These are phyloP conservation scores for Pilaira anomala DNA, from an alignment of 192 early-diverging fungal genomes.

Conservation along the genomic window DNA sequence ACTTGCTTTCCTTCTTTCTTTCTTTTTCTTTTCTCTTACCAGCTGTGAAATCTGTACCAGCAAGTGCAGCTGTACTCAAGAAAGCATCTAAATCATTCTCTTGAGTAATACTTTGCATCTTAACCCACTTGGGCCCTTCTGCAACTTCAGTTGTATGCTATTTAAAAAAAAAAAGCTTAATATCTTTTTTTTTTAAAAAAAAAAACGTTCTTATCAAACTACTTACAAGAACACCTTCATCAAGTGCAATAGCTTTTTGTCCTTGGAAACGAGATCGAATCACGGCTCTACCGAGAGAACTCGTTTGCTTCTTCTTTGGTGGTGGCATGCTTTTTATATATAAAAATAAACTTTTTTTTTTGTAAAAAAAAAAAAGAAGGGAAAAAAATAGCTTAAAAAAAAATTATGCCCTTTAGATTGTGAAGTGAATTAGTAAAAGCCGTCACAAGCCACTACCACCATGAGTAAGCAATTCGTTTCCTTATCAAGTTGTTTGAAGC, in stretches of 20 bases:
- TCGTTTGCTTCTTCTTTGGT: slow-evolving; percentile 31
- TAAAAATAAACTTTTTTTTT: neutral
- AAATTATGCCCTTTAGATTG: neutral
- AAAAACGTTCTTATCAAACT: neutral
- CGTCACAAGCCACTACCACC: slow-evolving; percentile 7
- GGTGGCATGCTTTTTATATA: slow-evolving; percentile 21
- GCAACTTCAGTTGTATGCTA: slow-evolving; percentile 84
- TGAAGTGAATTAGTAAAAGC: slow-evolving; percentile 10
- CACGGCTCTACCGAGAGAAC: slow-evolving; percentile 35
- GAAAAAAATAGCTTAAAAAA: neutral
- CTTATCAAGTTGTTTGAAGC: too few relatives aligned
- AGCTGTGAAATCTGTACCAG: slow-evolving; percentile 91
- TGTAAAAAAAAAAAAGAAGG: neutral
- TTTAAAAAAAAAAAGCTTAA: neutral
- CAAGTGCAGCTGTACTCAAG: slow-evolving; percentile 89
- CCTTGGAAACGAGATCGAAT: slow-evolving; percentile 38
- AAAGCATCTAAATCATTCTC: slow-evolving; percentile 97
- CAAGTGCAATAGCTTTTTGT: slow-evolving; percentile 36
- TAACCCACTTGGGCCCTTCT: slow-evolving; percentile 80
- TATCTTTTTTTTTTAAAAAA: too few relatives aligned
- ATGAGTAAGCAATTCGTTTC: too few relatives aligned
- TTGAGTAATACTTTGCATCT: slow-evolving; percentile 93
- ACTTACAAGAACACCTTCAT: slow-evolving; percentile 36
- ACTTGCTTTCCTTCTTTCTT: slow-evolving; percentile 26
- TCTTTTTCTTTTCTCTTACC: slow-evolving; percentile 37